Evolutionary conservation across 2,329 filamentous ascomycete species (phyloP).

Genomic region (Colletotrichum chrysophilum): DNA sequence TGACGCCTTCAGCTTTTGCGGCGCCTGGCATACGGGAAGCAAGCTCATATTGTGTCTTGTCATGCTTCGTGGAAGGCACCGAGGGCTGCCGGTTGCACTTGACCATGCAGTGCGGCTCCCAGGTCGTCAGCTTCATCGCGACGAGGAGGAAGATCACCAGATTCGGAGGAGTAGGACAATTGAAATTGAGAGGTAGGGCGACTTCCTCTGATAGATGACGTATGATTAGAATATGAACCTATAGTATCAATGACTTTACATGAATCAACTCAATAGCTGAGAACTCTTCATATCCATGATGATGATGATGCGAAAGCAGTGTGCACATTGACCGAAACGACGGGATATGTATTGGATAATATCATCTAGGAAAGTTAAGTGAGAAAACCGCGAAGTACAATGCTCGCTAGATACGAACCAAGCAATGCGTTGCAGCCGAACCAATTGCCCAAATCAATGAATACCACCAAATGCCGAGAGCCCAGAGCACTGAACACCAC

Average conservation of each 20-base stretch:
- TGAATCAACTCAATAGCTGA: background rate
- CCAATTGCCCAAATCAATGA: background rate
- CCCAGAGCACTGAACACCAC: accelerated
- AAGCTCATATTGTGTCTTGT: constrained; percentile 66
- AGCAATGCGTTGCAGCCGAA: background rate
- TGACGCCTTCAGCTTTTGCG: constrained; percentile 59
- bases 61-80: constrained; percentile 61
- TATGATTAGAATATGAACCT: background rate
- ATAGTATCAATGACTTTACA: background rate
- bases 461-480: background rate
- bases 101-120: constrained; percentile 57
- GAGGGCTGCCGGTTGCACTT: constrained; percentile 61
- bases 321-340: background rate
- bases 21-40: constrained; percentile 57
- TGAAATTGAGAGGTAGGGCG: background rate
- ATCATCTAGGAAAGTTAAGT: too few relatives aligned
- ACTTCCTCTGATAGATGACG: accelerated
- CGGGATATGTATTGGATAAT: background rate
- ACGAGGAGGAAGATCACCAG: constrained; percentile 31
- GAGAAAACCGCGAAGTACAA: accelerated
- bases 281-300: too few relatives aligned
- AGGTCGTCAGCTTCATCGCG: constrained; percentile 30
- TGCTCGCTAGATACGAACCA: background rate
- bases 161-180: background rate
- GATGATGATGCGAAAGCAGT: background rate